A percentile compares a stretch with the other conserved stretches of the same genome.
Conservation (phyloP, 2,329 filamentous ascomycete species). For the Tolypocladium amazonense region DNA sequence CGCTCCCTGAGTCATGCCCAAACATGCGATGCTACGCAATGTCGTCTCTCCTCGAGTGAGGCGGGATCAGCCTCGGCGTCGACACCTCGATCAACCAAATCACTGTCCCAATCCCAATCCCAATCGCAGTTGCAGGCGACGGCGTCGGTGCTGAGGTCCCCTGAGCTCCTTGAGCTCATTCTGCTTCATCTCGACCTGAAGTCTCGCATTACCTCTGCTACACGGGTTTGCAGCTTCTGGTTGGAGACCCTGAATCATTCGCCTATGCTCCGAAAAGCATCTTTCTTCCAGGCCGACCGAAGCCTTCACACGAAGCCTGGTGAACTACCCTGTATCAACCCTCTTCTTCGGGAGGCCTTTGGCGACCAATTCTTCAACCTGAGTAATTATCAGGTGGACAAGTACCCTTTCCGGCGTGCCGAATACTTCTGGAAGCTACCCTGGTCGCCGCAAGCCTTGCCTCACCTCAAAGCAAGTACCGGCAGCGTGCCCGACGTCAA, state of each 20-base stretch:
- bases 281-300: conserved; percentile 1
- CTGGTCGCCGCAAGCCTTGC: conserved; percentile 6
- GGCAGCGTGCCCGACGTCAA: conserved; percentile 2
- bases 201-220: conserved; percentile 1
- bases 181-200: conserved; percentile 1
- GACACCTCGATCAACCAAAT: conserved; percentile 1
- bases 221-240: conserved; percentile 1
- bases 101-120: background rate
- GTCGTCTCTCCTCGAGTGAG: background rate
- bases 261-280: conserved; percentile 1
- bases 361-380: conserved; percentile 9
- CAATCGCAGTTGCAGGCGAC: background rate
- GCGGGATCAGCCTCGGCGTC: background rate
- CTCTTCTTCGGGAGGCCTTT: conserved; percentile 9
- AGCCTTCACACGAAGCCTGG: background rate
- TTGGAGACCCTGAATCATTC: conserved; percentile 1
- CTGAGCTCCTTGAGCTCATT: conserved; percentile 1
- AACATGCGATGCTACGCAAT: conserved; percentile 1
- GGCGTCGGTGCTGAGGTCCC: background rate
- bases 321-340: conserved; percentile 4
- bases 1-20: conserved; percentile 1
- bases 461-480: conserved; percentile 1
- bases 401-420: conserved; percentile 6
- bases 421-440: conserved; percentile 9
- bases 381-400: conserved; percentile 1